Evolutionary conservation across 306 rosid genomes (phyloP).

Genomic region (Rosa chinensis): DNA sequence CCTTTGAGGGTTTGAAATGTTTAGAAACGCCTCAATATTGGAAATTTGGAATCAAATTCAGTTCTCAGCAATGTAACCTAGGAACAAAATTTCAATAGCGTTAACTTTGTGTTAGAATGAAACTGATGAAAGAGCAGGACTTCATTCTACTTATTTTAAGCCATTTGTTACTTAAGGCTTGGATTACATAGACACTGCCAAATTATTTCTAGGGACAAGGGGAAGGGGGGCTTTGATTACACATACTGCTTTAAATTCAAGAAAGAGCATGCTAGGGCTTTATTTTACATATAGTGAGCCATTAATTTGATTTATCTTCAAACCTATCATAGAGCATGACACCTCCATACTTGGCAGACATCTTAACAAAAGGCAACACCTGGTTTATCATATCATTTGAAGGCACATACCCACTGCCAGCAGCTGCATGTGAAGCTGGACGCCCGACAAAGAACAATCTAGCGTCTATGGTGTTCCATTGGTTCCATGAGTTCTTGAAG

Average conservation of each 20-base stretch:
- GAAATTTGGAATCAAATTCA: no score
- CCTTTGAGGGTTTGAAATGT: no score
- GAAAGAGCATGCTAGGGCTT: not conserved
- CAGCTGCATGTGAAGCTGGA: slow-evolving; percentile 16
- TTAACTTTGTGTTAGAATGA: not conserved
- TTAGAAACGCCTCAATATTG: no score
- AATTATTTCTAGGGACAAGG: not conserved
- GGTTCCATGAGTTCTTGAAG: slow-evolving; percentile 27
- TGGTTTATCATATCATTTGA: slow-evolving; percentile 9
- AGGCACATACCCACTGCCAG: slow-evolving; percentile 19
- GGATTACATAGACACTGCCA: no score
- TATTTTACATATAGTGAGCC: not conserved
- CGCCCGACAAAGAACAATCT: slow-evolving; percentile 17
- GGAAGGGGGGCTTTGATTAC: not conserved
- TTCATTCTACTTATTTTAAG: not conserved
- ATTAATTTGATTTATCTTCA: slow-evolving; percentile 1
- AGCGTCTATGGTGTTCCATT: slow-evolving; percentile 25
- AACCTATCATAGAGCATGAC: slow-evolving; percentile 27
- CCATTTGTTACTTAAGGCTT: not conserved
- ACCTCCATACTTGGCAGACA: no score
- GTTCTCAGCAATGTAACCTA: no score
- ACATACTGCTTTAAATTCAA: not conserved
- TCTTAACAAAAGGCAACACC: no score
- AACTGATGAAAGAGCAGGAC: not conserved
- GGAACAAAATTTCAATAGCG: no score